These are phyloP conservation scores for Microsporum canis DNA, from an alignment of 2,329 filamentous ascomycete genomes.

Conservation along the genomic window DNA sequence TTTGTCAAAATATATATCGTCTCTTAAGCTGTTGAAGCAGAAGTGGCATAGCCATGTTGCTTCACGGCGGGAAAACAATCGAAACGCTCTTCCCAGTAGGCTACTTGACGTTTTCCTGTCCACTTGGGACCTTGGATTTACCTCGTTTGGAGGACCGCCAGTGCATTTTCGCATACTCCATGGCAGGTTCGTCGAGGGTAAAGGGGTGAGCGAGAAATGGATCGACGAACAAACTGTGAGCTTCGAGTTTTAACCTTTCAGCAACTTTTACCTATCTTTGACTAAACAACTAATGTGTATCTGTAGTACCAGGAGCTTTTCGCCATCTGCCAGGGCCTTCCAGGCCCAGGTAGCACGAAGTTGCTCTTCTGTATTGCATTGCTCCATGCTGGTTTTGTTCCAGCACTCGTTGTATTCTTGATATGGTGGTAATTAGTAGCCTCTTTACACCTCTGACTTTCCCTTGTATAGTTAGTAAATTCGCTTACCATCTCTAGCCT, in stretches of 20 bases:
- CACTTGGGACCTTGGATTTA: constrained; percentile 54
- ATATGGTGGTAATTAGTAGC: constrained; percentile 47
- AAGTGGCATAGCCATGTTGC: neutral
- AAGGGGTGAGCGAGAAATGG: constrained; percentile 43
- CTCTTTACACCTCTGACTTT: neutral
- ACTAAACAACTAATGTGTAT: neutral
- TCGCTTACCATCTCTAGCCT: constrained; percentile 34
- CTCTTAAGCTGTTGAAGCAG: neutral
- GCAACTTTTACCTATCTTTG: neutral
- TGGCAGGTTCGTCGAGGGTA: constrained; percentile 46
- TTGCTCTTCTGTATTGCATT: constrained; percentile 59
- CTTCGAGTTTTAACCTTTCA: neutral
- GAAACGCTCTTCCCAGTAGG: constrained; percentile 15
- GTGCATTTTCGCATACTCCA: constrained; percentile 61
- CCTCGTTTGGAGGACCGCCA: constrained; percentile 54
- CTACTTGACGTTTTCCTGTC: constrained; percentile 26
- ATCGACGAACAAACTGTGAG: constrained; percentile 56
- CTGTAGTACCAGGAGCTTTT: constrained; percentile 60
- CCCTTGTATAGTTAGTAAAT: neutral
- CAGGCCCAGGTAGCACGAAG: constrained; percentile 58
- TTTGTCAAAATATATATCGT: neutral
- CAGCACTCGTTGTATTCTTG: constrained; percentile 49
- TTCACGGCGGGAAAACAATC: neutral
- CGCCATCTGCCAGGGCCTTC: constrained; percentile 56
- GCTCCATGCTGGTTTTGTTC: constrained; percentile 49